Percentiles rank a stretch among this genome's conserved stretches.
These are phyloP conservation scores for Xylaria telfairii DNA, from an alignment of 495 filamentous ascomycete species.

Conservation along the genomic window DNA sequence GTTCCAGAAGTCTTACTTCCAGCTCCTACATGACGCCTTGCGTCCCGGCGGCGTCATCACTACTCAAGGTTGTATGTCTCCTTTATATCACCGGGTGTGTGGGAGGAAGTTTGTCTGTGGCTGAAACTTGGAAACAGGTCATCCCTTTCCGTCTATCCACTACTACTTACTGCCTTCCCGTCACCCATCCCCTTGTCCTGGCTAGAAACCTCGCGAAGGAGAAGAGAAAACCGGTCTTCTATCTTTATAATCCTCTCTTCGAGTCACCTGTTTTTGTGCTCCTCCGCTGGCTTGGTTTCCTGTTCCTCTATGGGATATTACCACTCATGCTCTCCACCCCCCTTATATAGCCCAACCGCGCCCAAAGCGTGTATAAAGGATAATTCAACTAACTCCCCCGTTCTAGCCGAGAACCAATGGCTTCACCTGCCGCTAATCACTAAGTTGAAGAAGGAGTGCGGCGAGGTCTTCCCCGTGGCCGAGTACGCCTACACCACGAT, in stretches of 20 bases:
- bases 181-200: conserved; percentile 22
- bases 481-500: conserved; percentile 99
- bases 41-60: conserved; percentile 97
- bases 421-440: conserved; percentile 91
- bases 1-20: conserved; percentile 99
- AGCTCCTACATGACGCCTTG: conserved; percentile 86
- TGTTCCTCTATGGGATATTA: background rate
- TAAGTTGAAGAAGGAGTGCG: conserved; percentile 92
- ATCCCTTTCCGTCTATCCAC: conserved; percentile 20
- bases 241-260: background rate
- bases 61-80: conserved; percentile 99
- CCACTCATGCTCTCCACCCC: background rate
- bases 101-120: conserved; percentile 28
- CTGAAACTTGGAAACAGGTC: conserved; percentile 33
- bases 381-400: conserved; percentile 7
- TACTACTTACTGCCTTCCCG: conserved; percentile 29
- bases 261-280: no score
- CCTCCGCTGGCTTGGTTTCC: background rate
- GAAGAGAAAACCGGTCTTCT: conserved; percentile 7
- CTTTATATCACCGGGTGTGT: conserved; percentile 53
- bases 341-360: background rate
- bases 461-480: conserved; percentile 94
- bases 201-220: conserved; percentile 11
- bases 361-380: background rate
- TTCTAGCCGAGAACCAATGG: conserved; percentile 97